These are phyloP conservation scores for Leccinum incarnatum DNA, from an alignment of 768 basidiomycete genomes.

Conservation along the genomic window DNA sequence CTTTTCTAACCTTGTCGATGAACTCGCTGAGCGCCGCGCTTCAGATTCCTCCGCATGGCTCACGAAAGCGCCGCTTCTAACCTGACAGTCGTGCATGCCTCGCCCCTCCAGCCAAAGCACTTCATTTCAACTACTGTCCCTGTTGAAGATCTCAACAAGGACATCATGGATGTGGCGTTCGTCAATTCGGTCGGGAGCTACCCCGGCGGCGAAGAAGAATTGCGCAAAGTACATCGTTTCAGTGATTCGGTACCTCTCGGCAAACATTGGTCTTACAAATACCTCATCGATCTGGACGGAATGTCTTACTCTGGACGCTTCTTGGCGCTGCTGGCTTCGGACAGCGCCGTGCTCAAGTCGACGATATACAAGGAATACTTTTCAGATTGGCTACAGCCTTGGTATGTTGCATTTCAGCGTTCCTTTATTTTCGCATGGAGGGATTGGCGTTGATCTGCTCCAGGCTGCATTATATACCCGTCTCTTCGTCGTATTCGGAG, in stretches of 20 bases:
- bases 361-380: conserved; percentile 92
- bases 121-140: conserved; percentile 65
- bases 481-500: conserved; percentile 83
- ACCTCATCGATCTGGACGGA: conserved; percentile 88
- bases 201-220: conserved; percentile 67
- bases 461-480: conserved; percentile 94
- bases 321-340: conserved; percentile 79
- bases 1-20: conserved; percentile 3
- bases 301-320: conserved; percentile 94
- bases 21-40: neutral
- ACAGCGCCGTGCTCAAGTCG: conserved; percentile 86
- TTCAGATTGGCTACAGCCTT: conserved; percentile 90
- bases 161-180: conserved; percentile 87
- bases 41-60: conserved; percentile 73
- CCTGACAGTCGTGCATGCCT: conserved; percentile 66
- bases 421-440: neutral
- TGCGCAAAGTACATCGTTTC: conserved; percentile 66
- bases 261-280: conserved; percentile 90
- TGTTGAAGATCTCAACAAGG: conserved; percentile 59
- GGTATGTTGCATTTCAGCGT: conserved; percentile 41
- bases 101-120: conserved; percentile 54
- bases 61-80: conserved; percentile 48
- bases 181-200: conserved; percentile 75
- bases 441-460: neutral
- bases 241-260: conserved; percentile 77